Conservation (phyloP, 2,329 filamentous ascomycete genomes). For the Cordyceps javanica region DNA sequence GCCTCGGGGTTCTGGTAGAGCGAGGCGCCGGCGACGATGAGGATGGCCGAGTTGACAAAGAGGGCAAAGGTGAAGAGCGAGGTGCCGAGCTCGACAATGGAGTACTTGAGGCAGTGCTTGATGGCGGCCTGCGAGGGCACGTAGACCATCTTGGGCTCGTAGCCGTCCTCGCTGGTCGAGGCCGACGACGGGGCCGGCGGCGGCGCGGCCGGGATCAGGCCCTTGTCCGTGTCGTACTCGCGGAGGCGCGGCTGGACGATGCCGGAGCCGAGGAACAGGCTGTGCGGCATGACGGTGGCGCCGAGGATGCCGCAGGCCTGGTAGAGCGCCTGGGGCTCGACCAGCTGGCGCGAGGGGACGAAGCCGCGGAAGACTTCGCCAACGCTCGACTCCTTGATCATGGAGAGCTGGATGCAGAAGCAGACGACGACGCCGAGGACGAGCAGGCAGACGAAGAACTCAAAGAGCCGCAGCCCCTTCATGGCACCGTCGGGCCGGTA, state of each 20-base stretch:
- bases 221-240: slow-evolving; percentile 55
- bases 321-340: slow-evolving; percentile 41
- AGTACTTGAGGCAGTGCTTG: slow-evolving; percentile 65
- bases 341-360: slow-evolving; percentile 52
- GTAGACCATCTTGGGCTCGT: slow-evolving; percentile 51
- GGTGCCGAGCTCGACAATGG: slow-evolving; percentile 61
- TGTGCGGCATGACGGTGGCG: slow-evolving; percentile 69
- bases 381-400: slow-evolving; percentile 49
- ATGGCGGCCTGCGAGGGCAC: slow-evolving; percentile 68
- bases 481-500: slow-evolving; percentile 56
- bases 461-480: slow-evolving; percentile 55
- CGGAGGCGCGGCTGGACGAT: slow-evolving; percentile 61
- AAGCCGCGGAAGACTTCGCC: slow-evolving; percentile 60
- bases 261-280: slow-evolving; percentile 61
- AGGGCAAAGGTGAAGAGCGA: slow-evolving; percentile 78
- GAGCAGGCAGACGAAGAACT: slow-evolving; percentile 55
- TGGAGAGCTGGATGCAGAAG: slow-evolving; percentile 62
- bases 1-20: slow-evolving; percentile 60
- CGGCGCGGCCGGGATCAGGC: slow-evolving; percentile 38
- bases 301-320: slow-evolving; percentile 72
- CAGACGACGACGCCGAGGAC: slow-evolving; percentile 58
- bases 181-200: slow-evolving; percentile 18
- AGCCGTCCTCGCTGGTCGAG: slow-evolving; percentile 24
- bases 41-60: slow-evolving; percentile 77
- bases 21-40: slow-evolving; percentile 74